Percentiles rank a stretch among this genome's conserved stretches.
Conservation (phyloP, 306 rosid species). For the Sphenostylis stenocarpa region DNA sequence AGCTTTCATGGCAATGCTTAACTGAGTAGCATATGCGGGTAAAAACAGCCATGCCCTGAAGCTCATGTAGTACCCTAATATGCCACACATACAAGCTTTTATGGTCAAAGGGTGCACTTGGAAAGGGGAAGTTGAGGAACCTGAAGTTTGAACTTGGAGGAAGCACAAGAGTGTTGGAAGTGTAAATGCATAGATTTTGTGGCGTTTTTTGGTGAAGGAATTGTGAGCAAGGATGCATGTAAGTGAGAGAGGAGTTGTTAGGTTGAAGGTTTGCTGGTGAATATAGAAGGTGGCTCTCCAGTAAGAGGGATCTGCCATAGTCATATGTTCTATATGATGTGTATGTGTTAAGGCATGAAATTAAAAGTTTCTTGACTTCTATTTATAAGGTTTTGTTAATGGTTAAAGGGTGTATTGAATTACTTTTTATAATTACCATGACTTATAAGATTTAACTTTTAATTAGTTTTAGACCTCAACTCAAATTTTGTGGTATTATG, state of each 20-base stretch:
- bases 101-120: slow-evolving; percentile 15
- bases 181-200: slow-evolving; percentile 3
- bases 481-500: too few species aligned
- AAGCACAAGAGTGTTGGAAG: neutral
- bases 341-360: neutral
- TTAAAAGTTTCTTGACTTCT: too few species aligned
- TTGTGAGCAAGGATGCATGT: neutral
- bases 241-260: neutral
- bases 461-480: too few species aligned
- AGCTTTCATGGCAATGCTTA: neutral
- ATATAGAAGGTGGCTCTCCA: neutral
- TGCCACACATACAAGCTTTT: neutral
- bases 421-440: too few species aligned
- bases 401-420: too few species aligned
- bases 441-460: too few species aligned
- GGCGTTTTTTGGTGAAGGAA: neutral
- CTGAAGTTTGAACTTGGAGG: slow-evolving; percentile 17
- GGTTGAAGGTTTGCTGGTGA: slow-evolving; percentile 10
- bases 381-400: too few species aligned
- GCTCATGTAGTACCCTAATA: slow-evolving; percentile 1
- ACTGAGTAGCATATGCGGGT: slow-evolving; percentile 11
- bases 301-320: neutral
- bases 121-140: neutral
- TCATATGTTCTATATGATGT: neutral
- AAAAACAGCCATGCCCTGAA: neutral